Conservation (phyloP, 1,284 basidiomycete genomes). For the Porodaedalea pini region DNA sequence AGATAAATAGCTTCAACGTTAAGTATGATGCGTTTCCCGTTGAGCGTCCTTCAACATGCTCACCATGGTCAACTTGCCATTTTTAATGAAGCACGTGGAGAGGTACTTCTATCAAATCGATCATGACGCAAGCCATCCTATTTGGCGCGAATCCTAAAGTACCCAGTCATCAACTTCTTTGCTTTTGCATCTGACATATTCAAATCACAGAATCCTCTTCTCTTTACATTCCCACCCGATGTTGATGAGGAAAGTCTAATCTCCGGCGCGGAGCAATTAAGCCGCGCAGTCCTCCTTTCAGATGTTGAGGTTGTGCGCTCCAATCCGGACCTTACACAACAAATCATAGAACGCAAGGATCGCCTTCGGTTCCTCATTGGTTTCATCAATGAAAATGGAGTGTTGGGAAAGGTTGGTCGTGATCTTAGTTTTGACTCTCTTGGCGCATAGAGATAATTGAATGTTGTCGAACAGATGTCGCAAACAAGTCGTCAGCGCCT, state of each 20-base stretch:
- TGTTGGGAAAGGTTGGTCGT: constrained; percentile 64
- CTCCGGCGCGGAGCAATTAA: constrained; percentile 75
- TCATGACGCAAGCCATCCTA: constrained; percentile 84
- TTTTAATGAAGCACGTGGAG: constrained; percentile 48
- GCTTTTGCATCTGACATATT: constrained; percentile 18
- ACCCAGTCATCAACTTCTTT: constrained; percentile 9
- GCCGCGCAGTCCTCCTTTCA: constrained; percentile 69
- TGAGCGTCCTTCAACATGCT: not conserved
- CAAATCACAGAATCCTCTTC: constrained; percentile 67
- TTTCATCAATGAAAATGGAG: constrained; percentile 85
- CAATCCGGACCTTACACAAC: constrained; percentile 78
- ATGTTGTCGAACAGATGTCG: constrained; percentile 60
- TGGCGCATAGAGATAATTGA: constrained; percentile 4
- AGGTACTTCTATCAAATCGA: constrained; percentile 72
- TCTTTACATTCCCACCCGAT: constrained; percentile 78
- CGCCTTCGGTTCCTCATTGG: constrained; percentile 79
- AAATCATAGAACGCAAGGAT: constrained; percentile 73
- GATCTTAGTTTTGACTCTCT: not conserved
- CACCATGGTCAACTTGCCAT: constrained; percentile 22
- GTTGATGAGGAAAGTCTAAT: constrained; percentile 79
- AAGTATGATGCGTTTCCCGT: constrained; percentile 41
- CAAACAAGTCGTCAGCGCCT: constrained; percentile 74
- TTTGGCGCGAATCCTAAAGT: constrained; percentile 70
- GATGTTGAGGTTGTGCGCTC: constrained; percentile 71
- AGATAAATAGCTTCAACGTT: constrained; percentile 51